Percentiles rank a stretch among this genome's conserved stretches.
Evolutionary conservation across 2,329 filamentous ascomycete genomes (phyloP).

Genomic region (Salinomyces thailandicus): DNA sequence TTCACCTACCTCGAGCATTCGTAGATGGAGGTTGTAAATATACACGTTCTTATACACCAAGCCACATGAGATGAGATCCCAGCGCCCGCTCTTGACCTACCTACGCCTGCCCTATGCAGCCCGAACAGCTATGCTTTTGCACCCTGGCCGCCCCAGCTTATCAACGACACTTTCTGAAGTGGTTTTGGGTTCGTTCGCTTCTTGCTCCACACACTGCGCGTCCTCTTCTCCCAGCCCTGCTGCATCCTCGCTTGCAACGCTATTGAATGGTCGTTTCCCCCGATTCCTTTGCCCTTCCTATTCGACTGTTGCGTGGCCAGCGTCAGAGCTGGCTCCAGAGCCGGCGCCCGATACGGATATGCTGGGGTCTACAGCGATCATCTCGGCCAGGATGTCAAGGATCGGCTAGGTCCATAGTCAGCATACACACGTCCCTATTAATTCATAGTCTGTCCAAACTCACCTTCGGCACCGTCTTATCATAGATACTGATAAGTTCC

Average conservation of each 20-base stretch:
- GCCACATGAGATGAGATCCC: neutral
- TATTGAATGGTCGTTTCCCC: neutral
- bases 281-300: constrained; percentile 8
- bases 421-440: neutral
- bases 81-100: constrained; percentile 1
- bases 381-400: constrained; percentile 90
- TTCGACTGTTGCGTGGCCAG: constrained; percentile 21
- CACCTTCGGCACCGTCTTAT: constrained; percentile 96
- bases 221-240: neutral
- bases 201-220: neutral
- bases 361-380: constrained; percentile 83
- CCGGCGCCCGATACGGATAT: constrained; percentile 29
- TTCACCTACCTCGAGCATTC: too few relatives aligned
- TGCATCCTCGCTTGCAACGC: neutral
- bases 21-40: constrained; percentile 1
- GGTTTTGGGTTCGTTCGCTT: neutral
- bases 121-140: neutral
- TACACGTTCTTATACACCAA: constrained; percentile 1
- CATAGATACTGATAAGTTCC: constrained; percentile 92
- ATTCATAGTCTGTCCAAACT: constrained; percentile 10
- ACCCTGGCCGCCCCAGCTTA: neutral
- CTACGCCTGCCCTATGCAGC: neutral
- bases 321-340: constrained; percentile 19
- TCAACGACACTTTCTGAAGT: neutral
- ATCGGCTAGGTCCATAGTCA: constrained; percentile 53